Percentiles rank a stretch among this genome's conserved stretches.
Evolutionary conservation across 2,329 filamentous ascomycete species (phyloP).

Genomic region (Sarocladiaceae sp.): DNA sequence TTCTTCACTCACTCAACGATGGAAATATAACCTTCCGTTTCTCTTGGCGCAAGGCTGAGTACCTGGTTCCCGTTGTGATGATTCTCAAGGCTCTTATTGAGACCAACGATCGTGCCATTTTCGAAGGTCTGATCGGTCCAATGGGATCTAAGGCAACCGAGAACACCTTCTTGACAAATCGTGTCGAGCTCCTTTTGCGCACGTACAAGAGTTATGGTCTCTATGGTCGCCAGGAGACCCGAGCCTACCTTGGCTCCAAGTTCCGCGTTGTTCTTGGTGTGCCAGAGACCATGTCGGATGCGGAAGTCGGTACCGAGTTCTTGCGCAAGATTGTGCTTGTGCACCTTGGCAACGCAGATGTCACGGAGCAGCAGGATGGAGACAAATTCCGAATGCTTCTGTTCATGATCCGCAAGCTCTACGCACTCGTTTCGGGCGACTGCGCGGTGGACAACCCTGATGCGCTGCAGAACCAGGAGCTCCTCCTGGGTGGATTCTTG

Average conservation of each 20-base stretch:
- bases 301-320: conserved; percentile 89
- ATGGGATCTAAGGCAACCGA: conserved; percentile 71
- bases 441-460: conserved; percentile 94
- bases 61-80: conserved; percentile 95
- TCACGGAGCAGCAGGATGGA: conserved; percentile 76
- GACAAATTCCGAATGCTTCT: conserved; percentile 94
- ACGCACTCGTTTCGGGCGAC: conserved; percentile 86
- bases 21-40: conserved; percentile 97
- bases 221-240: conserved; percentile 75
- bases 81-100: conserved; percentile 91
- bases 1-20: conserved; percentile 91
- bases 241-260: conserved; percentile 83
- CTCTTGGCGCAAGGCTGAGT: conserved; percentile 97
- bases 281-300: conserved; percentile 77
- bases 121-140: conserved; percentile 83
- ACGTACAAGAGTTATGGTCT: conserved; percentile 90
- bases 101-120: conserved; percentile 95
- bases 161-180: conserved; percentile 92
- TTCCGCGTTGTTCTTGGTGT: conserved; percentile 86
- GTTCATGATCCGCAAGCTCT: conserved; percentile 96
- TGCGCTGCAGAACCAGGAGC: conserved; percentile 93
- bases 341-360: conserved; percentile 81
- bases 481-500: conserved; percentile 86
- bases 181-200: conserved; percentile 84
- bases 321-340: conserved; percentile 85